These are phyloP conservation scores for Aspergillus ellipticus DNA, from an alignment of 495 filamentous ascomycete species.

Conservation along the genomic window DNA sequence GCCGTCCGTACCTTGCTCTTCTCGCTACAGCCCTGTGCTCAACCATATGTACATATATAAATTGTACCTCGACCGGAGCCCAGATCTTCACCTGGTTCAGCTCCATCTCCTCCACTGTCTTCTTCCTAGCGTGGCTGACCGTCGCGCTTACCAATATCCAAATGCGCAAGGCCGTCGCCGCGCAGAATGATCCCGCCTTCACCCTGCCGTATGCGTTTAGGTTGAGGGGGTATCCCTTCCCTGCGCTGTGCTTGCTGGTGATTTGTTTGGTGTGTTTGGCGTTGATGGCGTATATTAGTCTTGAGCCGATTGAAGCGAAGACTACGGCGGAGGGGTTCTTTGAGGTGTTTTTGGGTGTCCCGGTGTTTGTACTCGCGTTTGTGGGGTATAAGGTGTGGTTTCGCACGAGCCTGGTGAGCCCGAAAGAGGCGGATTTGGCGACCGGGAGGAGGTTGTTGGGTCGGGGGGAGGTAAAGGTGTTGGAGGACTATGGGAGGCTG, in stretches of 20 bases:
- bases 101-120: background rate
- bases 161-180: background rate
- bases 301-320: background rate
- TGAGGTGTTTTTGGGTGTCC: background rate
- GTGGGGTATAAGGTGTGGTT: background rate
- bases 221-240: background rate
- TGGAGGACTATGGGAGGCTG: background rate
- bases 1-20: background rate
- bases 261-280: background rate
- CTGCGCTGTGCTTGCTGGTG: background rate
- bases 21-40: background rate
- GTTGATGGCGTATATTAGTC: background rate
- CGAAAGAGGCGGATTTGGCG: background rate
- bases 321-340: background rate
- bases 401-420: background rate
- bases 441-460: background rate
- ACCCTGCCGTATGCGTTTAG: background rate
- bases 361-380: background rate
- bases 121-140: background rate
- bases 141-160: background rate
- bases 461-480: background rate
- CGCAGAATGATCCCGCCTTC: background rate
- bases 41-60: background rate
- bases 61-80: background rate
- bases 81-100: background rate